Base-by-base conservation (phyloP, 192 early-diverging fungal genomes). In the Haplosporangium gracile region DNA sequence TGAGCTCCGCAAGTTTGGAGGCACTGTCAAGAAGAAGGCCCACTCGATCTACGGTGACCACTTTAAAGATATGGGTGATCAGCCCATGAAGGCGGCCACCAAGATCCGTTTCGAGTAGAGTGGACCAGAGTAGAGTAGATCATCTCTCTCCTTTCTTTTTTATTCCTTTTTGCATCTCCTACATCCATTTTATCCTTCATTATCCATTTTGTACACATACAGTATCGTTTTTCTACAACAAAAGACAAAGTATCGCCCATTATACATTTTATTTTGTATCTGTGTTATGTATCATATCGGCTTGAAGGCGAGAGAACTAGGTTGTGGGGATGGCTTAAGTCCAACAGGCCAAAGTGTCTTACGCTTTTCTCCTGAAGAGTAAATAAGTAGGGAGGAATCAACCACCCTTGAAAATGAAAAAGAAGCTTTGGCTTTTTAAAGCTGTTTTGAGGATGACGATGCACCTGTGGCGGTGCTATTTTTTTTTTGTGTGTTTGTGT, bases 11-110 rank as follows among this genome's bases (percentile, higher is more conserved):
- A 97, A 97, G 90, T 98, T 98, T 90, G 97, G 97, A 63, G 96
- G 95, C 40, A 97, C 97, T 16, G 97, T 98, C 83, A 99, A 98
- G 91, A 97, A 97, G 92, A 99, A 99, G 95, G 92, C 96, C 71
- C 97, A 99, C 89, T 91, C 93, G 24, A 96, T 95, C 74, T 99
- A 98, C 74, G 98, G 98, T 72, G 97, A 97, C 36, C 98, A 99
- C 85, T 96, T 93, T 83, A 98, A 97, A 88, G 97, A 98, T 49
- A 87, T 99, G 42, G 97, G 96, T 75, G 91, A 92, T 70, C 93
- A 82, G 68, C 49, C 49, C 18, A 90, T 91, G 65, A 99, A 98
- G 90, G 75, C 76, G 69, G 92, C 96, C 0, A 97, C 94, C 74
- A 98, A 98, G 92, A 98, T 99, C 82, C 92, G 91, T 24, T 99